These are phyloP conservation scores for Atractiella rhizophila DNA, from an alignment of 768 basidiomycete genomes.

Conservation along the genomic window DNA sequence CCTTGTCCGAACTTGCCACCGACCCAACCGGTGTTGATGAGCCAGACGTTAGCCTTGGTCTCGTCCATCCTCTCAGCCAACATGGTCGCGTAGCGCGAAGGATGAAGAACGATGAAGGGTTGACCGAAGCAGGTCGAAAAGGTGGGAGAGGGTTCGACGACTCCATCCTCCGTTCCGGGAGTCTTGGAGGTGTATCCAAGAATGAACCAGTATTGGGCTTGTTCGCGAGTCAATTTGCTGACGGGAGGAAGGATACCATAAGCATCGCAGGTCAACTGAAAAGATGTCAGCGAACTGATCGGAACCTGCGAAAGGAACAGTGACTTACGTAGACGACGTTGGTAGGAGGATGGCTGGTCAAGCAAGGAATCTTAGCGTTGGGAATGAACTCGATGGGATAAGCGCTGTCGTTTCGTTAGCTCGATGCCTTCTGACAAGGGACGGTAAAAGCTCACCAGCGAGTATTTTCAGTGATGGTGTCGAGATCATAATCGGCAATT, in stretches of 20 bases:
- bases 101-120: constrained; percentile 93
- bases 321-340: constrained; percentile 39
- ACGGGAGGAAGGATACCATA: constrained; percentile 96
- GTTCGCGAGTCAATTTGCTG: constrained; percentile 67
- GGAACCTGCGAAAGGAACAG: background rate
- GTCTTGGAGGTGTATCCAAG: constrained; percentile 53
- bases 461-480: constrained; percentile 94
- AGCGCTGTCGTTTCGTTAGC: constrained; percentile 51
- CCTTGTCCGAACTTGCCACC: constrained; percentile 80
- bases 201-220: constrained; percentile 48
- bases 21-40: constrained; percentile 75
- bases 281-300: too few relatives aligned
- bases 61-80: constrained; percentile 76
- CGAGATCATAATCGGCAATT: constrained; percentile 77
- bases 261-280: constrained; percentile 71
- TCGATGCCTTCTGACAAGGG: background rate
- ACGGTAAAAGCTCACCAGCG: constrained; percentile 33
- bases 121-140: constrained; percentile 98
- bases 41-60: constrained; percentile 77
- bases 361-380: constrained; percentile 80
- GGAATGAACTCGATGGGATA: constrained; percentile 96
- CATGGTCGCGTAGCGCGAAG: constrained; percentile 71
- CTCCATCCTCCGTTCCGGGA: constrained; percentile 66
- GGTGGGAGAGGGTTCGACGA: constrained; percentile 90
- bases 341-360: constrained; percentile 68